A percentile compares a stretch with the other conserved stretches of the same genome.
These are phyloP conservation scores for Barnettozyma salicaria DNA, from an alignment of 805 yeast species.

Conservation along the genomic window DNA sequence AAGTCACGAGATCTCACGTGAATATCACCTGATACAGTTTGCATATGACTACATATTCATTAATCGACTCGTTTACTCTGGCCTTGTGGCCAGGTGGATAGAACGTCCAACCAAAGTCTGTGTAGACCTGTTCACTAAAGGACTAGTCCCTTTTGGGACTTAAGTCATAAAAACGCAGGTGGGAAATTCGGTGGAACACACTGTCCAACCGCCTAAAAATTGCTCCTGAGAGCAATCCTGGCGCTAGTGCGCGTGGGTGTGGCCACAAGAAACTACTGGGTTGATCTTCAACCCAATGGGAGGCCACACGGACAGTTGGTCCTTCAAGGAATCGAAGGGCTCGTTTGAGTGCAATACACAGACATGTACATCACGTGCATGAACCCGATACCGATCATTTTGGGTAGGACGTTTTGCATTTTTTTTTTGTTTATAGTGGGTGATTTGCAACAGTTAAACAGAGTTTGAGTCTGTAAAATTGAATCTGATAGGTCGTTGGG, in stretches of 20 bases:
- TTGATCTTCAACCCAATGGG: conserved; percentile 34
- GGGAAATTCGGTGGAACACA: conserved; percentile 63
- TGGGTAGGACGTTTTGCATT: conserved; percentile 34
- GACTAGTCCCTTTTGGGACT: not conserved
- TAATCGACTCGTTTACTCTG: conserved; percentile 3
- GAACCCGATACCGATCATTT: conserved; percentile 63
- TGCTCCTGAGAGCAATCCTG: conserved; percentile 50
- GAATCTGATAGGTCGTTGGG: too few species aligned
- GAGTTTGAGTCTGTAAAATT: too few species aligned
- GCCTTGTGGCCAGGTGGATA: conserved; percentile 23
- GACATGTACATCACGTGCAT: conserved; percentile 28
- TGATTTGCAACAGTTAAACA: too few species aligned
- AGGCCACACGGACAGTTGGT: conserved; percentile 55
- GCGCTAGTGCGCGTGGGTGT: conserved; percentile 53
- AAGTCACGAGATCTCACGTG: not conserved
- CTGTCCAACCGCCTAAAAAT: conserved; percentile 33
- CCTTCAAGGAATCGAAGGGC: conserved; percentile 27
- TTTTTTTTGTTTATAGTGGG: not conserved
- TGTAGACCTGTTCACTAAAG: conserved; percentile 28
- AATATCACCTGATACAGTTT: not conserved
- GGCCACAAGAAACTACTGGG: conserved; percentile 44
- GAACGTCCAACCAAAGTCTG: conserved; percentile 24
- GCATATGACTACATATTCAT: not conserved
- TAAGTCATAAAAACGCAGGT: conserved; percentile 32
- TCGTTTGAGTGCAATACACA: conserved; percentile 58